These are phyloP conservation scores for Puccinia polysora DNA, from an alignment of 1,284 basidiomycete species.

Conservation along the genomic window DNA sequence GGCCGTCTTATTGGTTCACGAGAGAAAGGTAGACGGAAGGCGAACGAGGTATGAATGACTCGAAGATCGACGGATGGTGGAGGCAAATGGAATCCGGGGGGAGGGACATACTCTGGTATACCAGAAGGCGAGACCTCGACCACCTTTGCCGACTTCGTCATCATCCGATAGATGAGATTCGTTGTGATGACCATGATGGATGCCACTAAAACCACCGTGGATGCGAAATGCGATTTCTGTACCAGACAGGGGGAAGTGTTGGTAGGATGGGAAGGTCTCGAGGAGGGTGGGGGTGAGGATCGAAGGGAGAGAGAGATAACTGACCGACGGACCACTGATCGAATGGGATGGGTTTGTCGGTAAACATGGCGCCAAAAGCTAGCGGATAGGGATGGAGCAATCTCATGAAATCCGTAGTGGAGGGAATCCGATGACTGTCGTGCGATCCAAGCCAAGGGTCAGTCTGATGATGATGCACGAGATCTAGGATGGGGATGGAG, in stretches of 20 bases:
- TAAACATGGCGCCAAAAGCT: conserved; percentile 50
- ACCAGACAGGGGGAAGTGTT: too few species aligned
- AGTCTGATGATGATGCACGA: not conserved
- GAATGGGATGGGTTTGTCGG: conserved; percentile 45
- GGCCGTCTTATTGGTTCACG: conserved; percentile 35
- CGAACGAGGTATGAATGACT: not conserved
- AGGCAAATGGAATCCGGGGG: conserved; percentile 7
- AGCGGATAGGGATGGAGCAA: conserved; percentile 49
- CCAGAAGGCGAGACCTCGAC: conserved; percentile 51
- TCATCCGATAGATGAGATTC: conserved; percentile 18
- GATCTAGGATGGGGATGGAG: not conserved
- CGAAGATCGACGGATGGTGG: too few species aligned
- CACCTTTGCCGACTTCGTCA: conserved; percentile 45
- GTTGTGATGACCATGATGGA: conserved; percentile 41
- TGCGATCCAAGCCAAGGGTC: not conserved
- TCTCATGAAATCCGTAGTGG: conserved; percentile 50
- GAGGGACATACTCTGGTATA: conserved; percentile 47
- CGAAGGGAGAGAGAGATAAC: not conserved
- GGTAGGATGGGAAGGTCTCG: too few species aligned
- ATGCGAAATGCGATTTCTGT: conserved; percentile 50
- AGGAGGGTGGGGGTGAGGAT: too few species aligned
- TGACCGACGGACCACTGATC: conserved; percentile 49
- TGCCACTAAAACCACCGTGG: conserved; percentile 46
- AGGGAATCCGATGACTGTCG: conserved; percentile 46
- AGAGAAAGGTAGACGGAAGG: not conserved